Conservation (phyloP, 345 rosid genomes). For the Populus tremula region DNA sequence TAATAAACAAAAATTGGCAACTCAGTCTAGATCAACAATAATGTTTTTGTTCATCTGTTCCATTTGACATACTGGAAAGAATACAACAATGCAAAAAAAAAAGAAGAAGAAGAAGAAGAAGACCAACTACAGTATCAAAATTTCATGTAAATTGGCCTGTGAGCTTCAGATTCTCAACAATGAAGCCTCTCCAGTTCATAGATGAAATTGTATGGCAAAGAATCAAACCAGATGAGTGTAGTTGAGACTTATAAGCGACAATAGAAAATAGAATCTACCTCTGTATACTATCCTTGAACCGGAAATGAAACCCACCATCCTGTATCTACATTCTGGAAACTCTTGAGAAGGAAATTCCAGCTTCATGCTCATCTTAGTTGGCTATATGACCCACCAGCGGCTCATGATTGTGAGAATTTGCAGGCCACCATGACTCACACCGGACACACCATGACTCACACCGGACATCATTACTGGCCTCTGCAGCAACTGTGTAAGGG, state of each 20-base stretch:
- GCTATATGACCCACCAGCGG: constrained; percentile 28
- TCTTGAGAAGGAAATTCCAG: not conserved
- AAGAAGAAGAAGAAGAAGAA: not conserved
- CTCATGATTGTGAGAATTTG: constrained; percentile 21
- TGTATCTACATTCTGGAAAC: constrained; percentile 1
- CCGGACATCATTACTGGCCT: constrained; percentile 19
- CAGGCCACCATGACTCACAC: constrained; percentile 21
- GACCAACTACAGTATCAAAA: not conserved
- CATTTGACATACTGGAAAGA: too few species aligned
- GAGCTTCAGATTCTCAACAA: not conserved
- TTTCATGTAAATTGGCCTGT: not conserved
- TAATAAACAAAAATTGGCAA: not conserved
- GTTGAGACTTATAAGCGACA: not conserved
- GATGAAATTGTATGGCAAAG: not conserved
- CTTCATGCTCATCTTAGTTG: constrained; percentile 18
- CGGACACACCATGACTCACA: constrained; percentile 21
- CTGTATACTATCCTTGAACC: not conserved
- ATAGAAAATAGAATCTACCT: not conserved
- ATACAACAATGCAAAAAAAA: not conserved
- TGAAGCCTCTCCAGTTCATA: not conserved
- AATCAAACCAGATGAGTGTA: not conserved
- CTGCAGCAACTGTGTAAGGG: constrained; percentile 9
- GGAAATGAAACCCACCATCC: constrained; percentile 7
- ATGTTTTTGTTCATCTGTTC: not conserved
- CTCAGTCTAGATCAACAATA: not conserved